A percentile compares a stretch with the other conserved stretches of the same genome.
Conservation (phyloP, 176 grass and related monocot species). For the Phyllostachys edulis region DNA sequence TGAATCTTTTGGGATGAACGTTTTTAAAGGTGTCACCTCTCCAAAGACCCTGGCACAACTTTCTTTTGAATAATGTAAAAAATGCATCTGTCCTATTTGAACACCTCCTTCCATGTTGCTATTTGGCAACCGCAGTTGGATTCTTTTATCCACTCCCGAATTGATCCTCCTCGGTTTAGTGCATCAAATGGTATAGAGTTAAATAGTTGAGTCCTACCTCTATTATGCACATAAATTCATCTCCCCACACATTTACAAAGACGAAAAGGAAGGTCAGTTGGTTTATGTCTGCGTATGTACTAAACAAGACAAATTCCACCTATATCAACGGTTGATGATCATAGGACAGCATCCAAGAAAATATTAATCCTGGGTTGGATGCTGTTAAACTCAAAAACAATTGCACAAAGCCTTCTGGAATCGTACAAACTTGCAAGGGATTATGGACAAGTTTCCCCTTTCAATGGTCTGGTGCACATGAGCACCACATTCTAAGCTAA, state of each 20-base stretch:
- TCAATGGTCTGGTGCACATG: background rate
- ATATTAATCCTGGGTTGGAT: background rate
- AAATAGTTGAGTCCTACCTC: background rate
- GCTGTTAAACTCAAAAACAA: background rate
- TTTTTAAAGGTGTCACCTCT: background rate
- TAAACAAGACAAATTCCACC: background rate
- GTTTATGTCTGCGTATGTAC: background rate
- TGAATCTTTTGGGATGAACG: background rate
- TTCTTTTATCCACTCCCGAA: background rate
- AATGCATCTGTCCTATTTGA: background rate
- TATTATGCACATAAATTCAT: background rate
- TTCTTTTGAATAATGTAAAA: background rate
- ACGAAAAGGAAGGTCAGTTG: background rate
- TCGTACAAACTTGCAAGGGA: background rate
- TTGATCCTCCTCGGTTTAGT: background rate
- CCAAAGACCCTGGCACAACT: conserved; percentile 3
- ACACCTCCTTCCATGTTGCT: background rate
- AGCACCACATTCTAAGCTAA: background rate
- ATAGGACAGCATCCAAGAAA: background rate
- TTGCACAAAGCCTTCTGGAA: background rate
- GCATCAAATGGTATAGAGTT: background rate
- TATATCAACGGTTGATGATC: background rate
- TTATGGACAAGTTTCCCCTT: background rate
- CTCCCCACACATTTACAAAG: background rate
- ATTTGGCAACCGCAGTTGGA: background rate